Evolutionary conservation across 345 rosid genomes (phyloP), one percentile per base, ranked within the genome.

Genomic region (Brassica incana): DNA sequence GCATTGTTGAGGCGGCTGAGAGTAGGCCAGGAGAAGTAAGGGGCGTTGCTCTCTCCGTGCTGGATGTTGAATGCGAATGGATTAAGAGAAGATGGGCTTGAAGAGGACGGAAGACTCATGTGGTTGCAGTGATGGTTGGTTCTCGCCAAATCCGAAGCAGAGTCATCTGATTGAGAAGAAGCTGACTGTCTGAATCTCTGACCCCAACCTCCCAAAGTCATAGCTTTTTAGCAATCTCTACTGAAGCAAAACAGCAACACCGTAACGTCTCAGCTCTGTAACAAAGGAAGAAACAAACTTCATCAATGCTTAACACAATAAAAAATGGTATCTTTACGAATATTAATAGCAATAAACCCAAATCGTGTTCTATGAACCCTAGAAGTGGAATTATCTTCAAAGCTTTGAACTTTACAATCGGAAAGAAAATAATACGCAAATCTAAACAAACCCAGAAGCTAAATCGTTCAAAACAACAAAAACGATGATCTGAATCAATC

Each of bases 21-120:
- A 71, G 88, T 85, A 48, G 97, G 97, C 97, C 94, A 91, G 0
- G 91, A 90, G 85, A 91, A 91, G 85, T 88, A 91, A 18, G 97
- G 90, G 23, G 97, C 92, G 78, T 78, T 90, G 86, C 90, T 87
- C 83, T 91, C 97, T 16, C 86, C 85, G 80, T 91, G 94, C 76
- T 87, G 94, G 67, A 83, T 87, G 65, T 77, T 84, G 14, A 92
- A 85, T 36, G 94, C 72, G 72, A 88, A 86, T 38, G 94, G 91
- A 33, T 91, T 92, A 79, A 85, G 82, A 5, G 87, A 76, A 56
- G 92, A 86, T 32, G 90, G 87, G 78, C 84, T 87, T 59, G 88
- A 81, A 43, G 92, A 91, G 11, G 80, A 71, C 32, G 88, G 91
- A 36, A 85, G 77, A 85, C 80, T 86, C 72, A 82, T 67, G 86